Base-by-base conservation (phyloP, 2,329 filamentous ascomycete species). In the Neurospora sp. region DNA sequence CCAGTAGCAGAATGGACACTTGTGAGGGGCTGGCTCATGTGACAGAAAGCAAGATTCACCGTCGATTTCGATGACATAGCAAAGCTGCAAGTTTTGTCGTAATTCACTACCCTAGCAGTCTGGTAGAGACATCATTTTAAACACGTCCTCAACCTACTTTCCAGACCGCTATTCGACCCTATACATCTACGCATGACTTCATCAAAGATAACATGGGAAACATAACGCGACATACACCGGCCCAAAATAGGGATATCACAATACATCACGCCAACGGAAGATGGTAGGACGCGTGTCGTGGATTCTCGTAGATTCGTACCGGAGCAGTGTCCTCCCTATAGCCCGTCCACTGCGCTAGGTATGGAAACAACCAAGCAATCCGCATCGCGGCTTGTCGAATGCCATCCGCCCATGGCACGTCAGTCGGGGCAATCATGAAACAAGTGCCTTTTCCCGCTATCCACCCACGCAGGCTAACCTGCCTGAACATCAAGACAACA, bases 321-420 rank as follows among this genome's bases (percentile, higher is more conserved):
- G 84, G 85, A 86, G 82, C 81, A 84, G 82, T 84, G 82, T 80
- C 80, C 79, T 79, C 80, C 81, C 79, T 80, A 78, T 77, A 71
- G 72, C 71, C 72, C 67, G 62, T 66, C 78, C 82, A 84, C 82
- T 84, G 83, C 82, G 83, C 79, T 80, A 83, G 83, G 84, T 86
- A 86, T 74, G 86, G 83, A 85, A 85, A 84, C 86, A 88, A 87
- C 85, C 81, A 82, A 85, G 84, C 84, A 80, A 82, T 85, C 86
- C 86, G 88, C 86, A 83, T 89, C 86, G 81, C 82, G 82, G 82
- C 80, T 77, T 79, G 78, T 75, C 76, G 77, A 77, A 76, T 66
- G 69, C 73, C 73, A 73, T 70, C 70, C 69, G 71, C 69, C 79
- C 73, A 75, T 77, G 72, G 68, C 75, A 76, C 75, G 75, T 78